Percentiles rank a stretch among this genome's conserved stretches.
Evolutionary conservation across 1,284 basidiomycete genomes (phyloP).

Genomic region (Malassezia pachydermatis): DNA sequence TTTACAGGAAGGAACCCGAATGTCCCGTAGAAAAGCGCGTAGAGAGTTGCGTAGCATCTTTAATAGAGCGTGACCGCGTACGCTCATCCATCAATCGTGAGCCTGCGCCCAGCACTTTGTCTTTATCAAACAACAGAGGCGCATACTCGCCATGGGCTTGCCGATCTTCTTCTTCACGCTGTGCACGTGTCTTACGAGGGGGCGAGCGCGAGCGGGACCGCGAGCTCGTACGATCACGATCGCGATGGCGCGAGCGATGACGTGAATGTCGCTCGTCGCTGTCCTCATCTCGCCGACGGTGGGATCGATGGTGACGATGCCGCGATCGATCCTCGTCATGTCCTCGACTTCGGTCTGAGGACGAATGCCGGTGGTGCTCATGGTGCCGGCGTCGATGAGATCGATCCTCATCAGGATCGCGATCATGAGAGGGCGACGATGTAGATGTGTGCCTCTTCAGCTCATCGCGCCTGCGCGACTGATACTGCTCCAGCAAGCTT

Average conservation of each 20-base stretch:
- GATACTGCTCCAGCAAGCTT: constrained; percentile 11
- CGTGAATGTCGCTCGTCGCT: background rate
- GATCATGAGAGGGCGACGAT: no score
- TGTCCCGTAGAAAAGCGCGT: constrained; percentile 9
- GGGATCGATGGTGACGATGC: background rate
- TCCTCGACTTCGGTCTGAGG: no score
- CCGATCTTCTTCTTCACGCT: constrained; percentile 14
- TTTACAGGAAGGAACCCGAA: constrained; percentile 13
- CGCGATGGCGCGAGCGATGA: background rate
- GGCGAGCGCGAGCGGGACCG: constrained; percentile 5
- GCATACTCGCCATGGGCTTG: background rate
- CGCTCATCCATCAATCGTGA: constrained; percentile 18
- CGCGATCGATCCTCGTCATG: no score
- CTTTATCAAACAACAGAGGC: constrained; percentile 11
- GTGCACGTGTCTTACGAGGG: constrained; percentile 12
- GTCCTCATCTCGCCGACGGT: background rate
- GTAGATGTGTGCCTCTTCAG: background rate
- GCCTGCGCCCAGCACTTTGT: constrained; percentile 16
- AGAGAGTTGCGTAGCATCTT: constrained; percentile 8
- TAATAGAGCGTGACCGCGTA: constrained; percentile 9
- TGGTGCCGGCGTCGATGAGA: background rate
- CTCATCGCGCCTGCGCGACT: constrained; percentile 1
- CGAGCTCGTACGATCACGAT: background rate
- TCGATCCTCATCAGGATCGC: no score
- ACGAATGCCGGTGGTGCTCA: background rate